Evolutionary conservation across 2,329 filamentous ascomycete species (phyloP), one percentile per base, ranked within the genome.

Genomic region (Trichoderma sp.): DNA sequence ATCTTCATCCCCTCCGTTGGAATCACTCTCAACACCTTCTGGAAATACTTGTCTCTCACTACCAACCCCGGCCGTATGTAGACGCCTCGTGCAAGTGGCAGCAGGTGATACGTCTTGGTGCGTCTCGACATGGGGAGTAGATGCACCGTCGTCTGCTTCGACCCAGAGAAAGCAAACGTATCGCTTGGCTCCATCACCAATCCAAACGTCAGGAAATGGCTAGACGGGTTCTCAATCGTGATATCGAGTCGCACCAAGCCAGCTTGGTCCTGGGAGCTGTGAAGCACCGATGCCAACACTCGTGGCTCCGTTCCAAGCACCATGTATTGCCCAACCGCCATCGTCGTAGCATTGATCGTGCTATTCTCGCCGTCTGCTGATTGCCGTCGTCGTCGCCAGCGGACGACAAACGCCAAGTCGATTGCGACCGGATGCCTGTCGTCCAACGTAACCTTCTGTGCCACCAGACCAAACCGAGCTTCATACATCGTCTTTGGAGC

Each of bases 171-270:
- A 0, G 93, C 94, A 79, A 98, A 98, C 64, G 93, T 87, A 71
- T 97, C 93, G 76, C 89, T 94, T 3, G 93, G 91, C 73, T 99
- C 94, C 93, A 99, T 97, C 29, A 85, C 89, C 58, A 98, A 79
- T 34, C 92, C 93, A 79, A 99, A 99, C 0, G 94, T 97, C 59
- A 99, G 86, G 79, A 97, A 96, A 78, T 99, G 95, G 77, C 89
- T 91, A 0, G 94, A 97, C 0, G 94, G 92, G 76, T 99, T 99
- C 80, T 99, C 95, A 67, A 99, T 88, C 4, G 89, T 92, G 76
- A 87, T 76, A 50, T 84, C 80, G 15, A 89, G 76, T 67, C 82
- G 79, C 53, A 86, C 71, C 9, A 86, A 74, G 12, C 74, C 67
- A 64, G 78, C 68, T 50, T 72, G 70, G 29, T 74, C 72, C 12